A percentile compares a stretch with the other conserved stretches of the same genome.
These are phyloP conservation scores for Ensete ventricosum DNA, from an alignment of 176 grass and related monocot species.

Conservation along the genomic window DNA sequence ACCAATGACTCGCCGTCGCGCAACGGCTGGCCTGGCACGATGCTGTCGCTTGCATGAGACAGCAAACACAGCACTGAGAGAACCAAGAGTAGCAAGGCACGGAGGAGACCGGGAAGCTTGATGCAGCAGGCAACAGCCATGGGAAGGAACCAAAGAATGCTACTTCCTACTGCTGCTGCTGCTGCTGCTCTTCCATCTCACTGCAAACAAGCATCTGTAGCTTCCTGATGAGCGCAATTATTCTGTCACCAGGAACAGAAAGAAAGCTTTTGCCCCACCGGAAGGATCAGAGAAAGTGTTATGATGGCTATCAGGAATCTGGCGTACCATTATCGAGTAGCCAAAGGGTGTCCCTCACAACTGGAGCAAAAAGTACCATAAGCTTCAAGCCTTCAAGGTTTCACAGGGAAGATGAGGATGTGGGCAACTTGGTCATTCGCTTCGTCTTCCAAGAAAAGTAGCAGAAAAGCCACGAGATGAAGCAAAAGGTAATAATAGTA, in stretches of 20 bases:
- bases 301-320: background rate
- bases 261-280: background rate
- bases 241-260: background rate
- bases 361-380: background rate
- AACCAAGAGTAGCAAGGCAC: background rate
- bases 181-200: too few relatives aligned
- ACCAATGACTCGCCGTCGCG: background rate
- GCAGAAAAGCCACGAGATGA: too few relatives aligned
- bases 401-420: background rate
- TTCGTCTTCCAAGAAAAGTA: too few relatives aligned
- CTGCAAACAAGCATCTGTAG: background rate
- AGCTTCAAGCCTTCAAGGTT: background rate
- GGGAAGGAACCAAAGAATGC: background rate
- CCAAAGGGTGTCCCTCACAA: too few relatives aligned
- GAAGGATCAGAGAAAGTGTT: too few relatives aligned
- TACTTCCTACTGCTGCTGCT: too few relatives aligned
- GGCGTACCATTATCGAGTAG: background rate
- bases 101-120: background rate
- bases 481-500: too few relatives aligned
- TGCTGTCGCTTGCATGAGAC: background rate
- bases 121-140: background rate
- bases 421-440: background rate
- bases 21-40: background rate
- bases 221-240: background rate
- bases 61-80: background rate